Base-by-base conservation (phyloP, 164 flowering plant genomes). In the Houttuynia cordata region DNA sequence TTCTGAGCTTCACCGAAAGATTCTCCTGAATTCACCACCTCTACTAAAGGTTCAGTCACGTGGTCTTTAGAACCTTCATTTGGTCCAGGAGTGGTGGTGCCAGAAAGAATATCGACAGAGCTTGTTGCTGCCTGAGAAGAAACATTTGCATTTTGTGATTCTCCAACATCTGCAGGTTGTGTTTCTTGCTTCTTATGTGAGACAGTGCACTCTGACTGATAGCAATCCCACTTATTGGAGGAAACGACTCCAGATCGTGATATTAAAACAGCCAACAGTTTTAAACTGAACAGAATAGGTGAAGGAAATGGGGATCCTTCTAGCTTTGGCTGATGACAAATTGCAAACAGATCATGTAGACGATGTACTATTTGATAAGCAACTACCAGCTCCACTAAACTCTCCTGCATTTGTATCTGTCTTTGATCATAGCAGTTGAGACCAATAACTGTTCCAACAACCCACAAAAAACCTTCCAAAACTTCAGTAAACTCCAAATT, bases 271-370 rank as follows among this genome's bases (percentile, higher is more conserved):
- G 72, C 76, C 76, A 88, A 72, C 37, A 91, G 72, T 59, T 87
- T 71, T 67, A 91, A 80, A 59, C 98, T 81, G 51, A 82, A 72
- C 8, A 88, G 78, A 63, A 91, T 87, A 19, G 96, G 78, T 53
- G 90, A 79, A 65, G 98, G 92, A 75, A 88, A 88, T 59, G 92
- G 92, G 17, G 92, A 86, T 55, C 96, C 96, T 79, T 91, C 98
- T 56, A 82, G 86, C 67, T 88, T 96, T 25, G 96, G 98, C 72
- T 96, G 78, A 64, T 91, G 96, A 79, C 85, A 82, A 55, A 91
- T 85, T 19, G 98, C 88, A 81, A 88, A 91, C 56, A 91, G 84
- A 78, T 91, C 98, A 47, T 94, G 83, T 40, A 91, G 66, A 25
- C 87, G 83, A 60, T 91, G 96, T 66, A 88, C 78, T 59, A 86